phyloP scores from a whole-genome alignment of 305 asterid genomes.

The Ilex paraguariensis region DNA sequence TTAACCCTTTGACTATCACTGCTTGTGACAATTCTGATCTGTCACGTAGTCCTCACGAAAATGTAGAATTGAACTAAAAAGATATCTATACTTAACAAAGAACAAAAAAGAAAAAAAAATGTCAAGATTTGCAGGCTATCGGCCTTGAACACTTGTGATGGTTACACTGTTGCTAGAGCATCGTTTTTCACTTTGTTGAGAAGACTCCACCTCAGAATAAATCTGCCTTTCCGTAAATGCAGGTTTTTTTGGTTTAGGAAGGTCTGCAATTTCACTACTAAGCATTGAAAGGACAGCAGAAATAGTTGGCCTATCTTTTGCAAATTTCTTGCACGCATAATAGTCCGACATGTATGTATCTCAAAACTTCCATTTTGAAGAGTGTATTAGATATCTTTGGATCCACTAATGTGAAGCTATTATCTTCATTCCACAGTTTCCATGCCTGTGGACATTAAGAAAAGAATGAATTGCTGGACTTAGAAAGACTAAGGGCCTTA shows the following conservation, averaged over 20 bases:
- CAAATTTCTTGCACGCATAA: conserved; percentile 25
- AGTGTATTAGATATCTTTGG: conserved; percentile 3
- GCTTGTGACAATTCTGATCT: no score
- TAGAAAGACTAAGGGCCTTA: no score
- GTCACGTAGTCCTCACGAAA: no score
- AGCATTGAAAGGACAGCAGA: conserved; percentile 20
- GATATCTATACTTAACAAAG: no score
- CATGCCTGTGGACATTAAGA: conserved; percentile 18
- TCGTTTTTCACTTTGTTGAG: no score
- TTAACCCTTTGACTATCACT: no score
- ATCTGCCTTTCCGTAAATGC: not conserved
- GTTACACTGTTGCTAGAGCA: conserved; percentile 4
- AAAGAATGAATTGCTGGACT: no score
- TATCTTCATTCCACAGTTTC: conserved; percentile 18
- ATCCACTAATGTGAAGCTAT: conserved; percentile 6
- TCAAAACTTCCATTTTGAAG: conserved; percentile 5
- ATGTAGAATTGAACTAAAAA: no score
- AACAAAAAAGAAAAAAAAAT: no score
- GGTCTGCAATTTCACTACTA: not conserved
- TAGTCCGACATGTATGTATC: conserved; percentile 22
- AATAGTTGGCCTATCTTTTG: conserved; percentile 16
- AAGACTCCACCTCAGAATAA: not conserved
- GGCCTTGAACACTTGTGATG: conserved; percentile 5
- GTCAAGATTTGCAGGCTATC: not conserved
- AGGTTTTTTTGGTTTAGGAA: not conserved